phyloP scores from a whole-genome alignment of 345 rosid genomes.

The Brassica carinata region DNA sequence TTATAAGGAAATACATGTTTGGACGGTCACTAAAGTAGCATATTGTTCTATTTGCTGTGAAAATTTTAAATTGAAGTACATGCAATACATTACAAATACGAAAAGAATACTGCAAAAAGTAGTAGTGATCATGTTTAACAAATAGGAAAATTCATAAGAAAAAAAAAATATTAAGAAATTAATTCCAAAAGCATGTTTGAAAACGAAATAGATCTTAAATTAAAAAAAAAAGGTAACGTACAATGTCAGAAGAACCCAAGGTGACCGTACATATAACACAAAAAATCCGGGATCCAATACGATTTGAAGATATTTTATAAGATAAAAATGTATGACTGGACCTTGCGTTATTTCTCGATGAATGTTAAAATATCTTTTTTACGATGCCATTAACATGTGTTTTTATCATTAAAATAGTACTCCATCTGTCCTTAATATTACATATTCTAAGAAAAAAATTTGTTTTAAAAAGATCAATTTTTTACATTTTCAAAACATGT shows the following conservation, averaged over 20 bases:
- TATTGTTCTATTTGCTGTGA: neutral
- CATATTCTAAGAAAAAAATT: too few species aligned
- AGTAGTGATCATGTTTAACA: neutral
- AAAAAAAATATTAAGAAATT: neutral
- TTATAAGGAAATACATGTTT: neutral
- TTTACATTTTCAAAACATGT: too few species aligned
- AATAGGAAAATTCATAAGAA: neutral
- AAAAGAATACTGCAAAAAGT: neutral
- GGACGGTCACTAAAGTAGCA: neutral
- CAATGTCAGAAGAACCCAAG: neutral
- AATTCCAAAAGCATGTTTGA: neutral
- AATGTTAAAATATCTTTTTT: neutral
- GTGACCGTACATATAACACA: neutral
- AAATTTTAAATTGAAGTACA: neutral
- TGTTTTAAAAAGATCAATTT: too few species aligned
- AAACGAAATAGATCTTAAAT: neutral
- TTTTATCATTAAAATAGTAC: neutral
- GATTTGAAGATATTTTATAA: conserved; percentile 9
- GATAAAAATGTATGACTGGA: neutral
- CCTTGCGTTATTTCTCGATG: conserved; percentile 12
- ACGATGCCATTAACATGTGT: neutral
- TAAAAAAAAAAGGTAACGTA: neutral
- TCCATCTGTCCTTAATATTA: too few species aligned
- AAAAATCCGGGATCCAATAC: neutral
- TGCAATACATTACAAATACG: neutral